Evolutionary conservation across 805 yeast genomes (phyloP).

Genomic region (Teunomyces tritomae): DNA sequence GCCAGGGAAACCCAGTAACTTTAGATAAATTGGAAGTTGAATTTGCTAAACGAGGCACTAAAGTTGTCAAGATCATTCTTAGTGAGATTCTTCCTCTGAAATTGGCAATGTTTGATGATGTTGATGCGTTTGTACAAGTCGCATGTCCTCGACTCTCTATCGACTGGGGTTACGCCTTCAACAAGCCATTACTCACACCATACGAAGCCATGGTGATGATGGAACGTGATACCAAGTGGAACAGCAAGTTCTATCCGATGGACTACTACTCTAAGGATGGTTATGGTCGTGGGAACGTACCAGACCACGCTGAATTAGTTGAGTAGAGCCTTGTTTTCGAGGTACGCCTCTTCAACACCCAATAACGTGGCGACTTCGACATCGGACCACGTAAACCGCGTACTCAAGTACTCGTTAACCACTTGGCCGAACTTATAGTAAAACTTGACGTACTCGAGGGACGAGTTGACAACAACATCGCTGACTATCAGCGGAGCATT

Average conservation of each 20-base stretch:
- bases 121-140: conserved; percentile 94
- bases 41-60: conserved; percentile 54
- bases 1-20: conserved; percentile 89
- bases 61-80: conserved; percentile 75
- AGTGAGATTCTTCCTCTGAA: conserved; percentile 94
- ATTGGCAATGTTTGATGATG: conserved; percentile 84
- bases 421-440: conserved; percentile 40
- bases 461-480: conserved; percentile 51
- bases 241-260: conserved; percentile 79
- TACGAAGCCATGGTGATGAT: conserved; percentile 93
- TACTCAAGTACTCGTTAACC: conserved; percentile 33
- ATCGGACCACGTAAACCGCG: conserved; percentile 51
- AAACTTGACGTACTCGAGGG: conserved; percentile 48
- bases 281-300: conserved; percentile 71
- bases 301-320: neutral
- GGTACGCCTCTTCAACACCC: conserved; percentile 55
- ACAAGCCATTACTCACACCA: conserved; percentile 88
- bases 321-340: conserved; percentile 11
- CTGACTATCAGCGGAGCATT: conserved; percentile 63
- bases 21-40: conserved; percentile 60
- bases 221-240: conserved; percentile 67
- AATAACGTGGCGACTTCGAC: conserved; percentile 63
- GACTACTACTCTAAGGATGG: conserved; percentile 90
- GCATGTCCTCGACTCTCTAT: conserved; percentile 96
- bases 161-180: conserved; percentile 98